Conservation (phyloP, 2,329 filamentous ascomycete genomes). For the Calonectria leucothoes region DNA sequence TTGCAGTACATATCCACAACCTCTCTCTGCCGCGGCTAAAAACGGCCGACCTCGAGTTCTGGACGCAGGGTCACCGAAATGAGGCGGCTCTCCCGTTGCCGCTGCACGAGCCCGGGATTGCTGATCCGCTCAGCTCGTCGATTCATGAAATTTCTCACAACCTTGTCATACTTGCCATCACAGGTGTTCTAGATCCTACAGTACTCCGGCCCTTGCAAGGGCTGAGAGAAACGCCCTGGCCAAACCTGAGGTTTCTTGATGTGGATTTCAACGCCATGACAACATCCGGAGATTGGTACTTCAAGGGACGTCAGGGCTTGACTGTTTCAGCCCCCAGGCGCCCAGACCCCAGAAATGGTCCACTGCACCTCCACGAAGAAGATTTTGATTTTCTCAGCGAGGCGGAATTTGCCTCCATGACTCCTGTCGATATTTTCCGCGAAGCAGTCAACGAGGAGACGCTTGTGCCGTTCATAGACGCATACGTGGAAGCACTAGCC, state of each 20-base stretch:
- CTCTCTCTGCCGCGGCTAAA: slow-evolving; percentile 5
- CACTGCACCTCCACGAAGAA: slow-evolving; percentile 4
- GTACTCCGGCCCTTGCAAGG: slow-evolving; percentile 3
- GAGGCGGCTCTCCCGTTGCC: not conserved
- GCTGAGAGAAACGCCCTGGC: not conserved
- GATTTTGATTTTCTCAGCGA: slow-evolving; percentile 1
- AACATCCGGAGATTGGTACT: slow-evolving; percentile 14
- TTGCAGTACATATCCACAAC: not conserved
- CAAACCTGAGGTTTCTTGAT: not conserved
- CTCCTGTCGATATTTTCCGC: not conserved
- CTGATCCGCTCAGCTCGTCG: slow-evolving; percentile 9
- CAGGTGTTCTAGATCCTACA: slow-evolving; percentile 3
- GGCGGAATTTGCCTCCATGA: not conserved
- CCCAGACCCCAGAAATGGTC: not conserved
- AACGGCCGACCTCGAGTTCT: slow-evolving; percentile 6
- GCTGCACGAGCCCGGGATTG: not conserved
- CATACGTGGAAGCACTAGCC: slow-evolving; percentile 2
- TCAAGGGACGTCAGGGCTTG: not conserved
- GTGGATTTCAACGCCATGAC: slow-evolving; percentile 6
- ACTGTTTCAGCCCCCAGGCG: not conserved
- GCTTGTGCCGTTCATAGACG: slow-evolving; percentile 5
- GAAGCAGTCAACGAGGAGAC: not conserved
- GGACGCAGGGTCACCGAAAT: not conserved
- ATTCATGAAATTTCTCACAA: slow-evolving; percentile 8
- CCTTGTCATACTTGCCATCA: slow-evolving; percentile 8